These are phyloP conservation scores for Saxispiralis lemnorum DNA, from an alignment of 495 filamentous ascomycete genomes.

Conservation along the genomic window DNA sequence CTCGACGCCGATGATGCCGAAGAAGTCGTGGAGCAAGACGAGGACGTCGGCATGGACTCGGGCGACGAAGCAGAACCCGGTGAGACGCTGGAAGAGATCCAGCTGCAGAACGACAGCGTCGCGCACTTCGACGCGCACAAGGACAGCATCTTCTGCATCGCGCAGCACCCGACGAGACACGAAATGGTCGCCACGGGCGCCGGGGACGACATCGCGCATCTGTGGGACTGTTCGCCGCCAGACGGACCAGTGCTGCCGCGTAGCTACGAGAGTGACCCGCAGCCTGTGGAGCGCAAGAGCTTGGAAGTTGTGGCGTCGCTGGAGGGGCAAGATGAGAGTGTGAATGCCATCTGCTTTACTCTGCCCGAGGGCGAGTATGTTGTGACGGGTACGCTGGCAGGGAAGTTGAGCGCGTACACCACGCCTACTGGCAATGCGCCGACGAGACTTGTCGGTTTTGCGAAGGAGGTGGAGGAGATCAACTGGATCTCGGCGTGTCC, in stretches of 20 bases:
- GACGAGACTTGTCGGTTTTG: constrained; percentile 42
- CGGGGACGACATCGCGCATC: constrained; percentile 64
- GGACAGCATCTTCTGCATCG: constrained; percentile 82
- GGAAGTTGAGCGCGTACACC: constrained; percentile 29
- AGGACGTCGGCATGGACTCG: constrained; percentile 34
- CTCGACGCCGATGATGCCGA: constrained; percentile 25
- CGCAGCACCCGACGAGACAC: constrained; percentile 67
- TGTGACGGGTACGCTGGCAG: constrained; percentile 76
- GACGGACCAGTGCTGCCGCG: constrained; percentile 49
- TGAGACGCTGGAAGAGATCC: constrained; percentile 44
- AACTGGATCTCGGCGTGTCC: constrained; percentile 80
- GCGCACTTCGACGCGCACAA: constrained; percentile 81
- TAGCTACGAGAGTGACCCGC: constrained; percentile 52
- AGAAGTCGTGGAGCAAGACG: constrained; percentile 25
- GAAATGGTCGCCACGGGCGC: constrained; percentile 74
- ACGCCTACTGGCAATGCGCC: constrained; percentile 9
- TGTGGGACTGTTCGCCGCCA: constrained; percentile 52
- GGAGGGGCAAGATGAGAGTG: constrained; percentile 75
- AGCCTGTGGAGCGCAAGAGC: constrained; percentile 38
- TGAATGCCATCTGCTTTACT: constrained; percentile 73
- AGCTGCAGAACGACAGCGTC: constrained; percentile 70
- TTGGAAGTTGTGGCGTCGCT: constrained; percentile 48
- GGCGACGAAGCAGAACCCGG: constrained; percentile 35
- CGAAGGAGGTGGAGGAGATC: constrained; percentile 81
- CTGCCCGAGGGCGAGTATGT: constrained; percentile 67